A percentile compares a stretch with the other conserved stretches of the same genome.
phyloP scores from a whole-genome alignment of 176 grass and related monocot species.

The Raddia distichophylla region DNA sequence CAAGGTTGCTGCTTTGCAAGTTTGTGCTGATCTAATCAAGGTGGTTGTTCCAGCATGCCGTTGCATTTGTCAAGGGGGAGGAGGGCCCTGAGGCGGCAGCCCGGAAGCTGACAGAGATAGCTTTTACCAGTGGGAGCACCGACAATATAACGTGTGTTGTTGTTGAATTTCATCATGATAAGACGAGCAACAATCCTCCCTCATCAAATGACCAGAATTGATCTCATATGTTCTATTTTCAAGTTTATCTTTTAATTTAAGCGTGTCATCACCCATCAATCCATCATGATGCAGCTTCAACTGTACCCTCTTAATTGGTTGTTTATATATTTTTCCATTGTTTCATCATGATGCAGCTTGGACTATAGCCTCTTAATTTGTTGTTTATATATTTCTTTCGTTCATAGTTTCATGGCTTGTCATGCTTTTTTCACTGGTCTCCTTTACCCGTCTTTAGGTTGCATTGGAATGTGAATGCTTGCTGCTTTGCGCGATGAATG shows the following conservation, averaged over 20 bases:
- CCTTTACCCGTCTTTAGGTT: not conserved
- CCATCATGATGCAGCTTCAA: conserved; percentile 18
- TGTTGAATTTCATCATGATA: conserved; percentile 69
- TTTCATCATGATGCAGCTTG: conserved; percentile 17
- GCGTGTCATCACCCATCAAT: conserved; percentile 29
- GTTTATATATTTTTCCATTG: conserved; percentile 27
- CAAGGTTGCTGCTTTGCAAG: conserved; percentile 6
- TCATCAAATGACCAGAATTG: conserved; percentile 52
- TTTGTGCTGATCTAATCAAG: conserved; percentile 26
- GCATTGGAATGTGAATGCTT: not conserved
- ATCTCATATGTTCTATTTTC: conserved; percentile 17
- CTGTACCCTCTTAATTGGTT: conserved; percentile 35
- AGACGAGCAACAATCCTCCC: conserved; percentile 41
- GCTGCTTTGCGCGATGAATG: not conserved
- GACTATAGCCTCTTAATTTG: conserved; percentile 32
- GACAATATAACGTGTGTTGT: conserved; percentile 92
- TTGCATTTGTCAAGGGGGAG: conserved; percentile 65
- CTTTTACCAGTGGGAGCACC: conserved; percentile 60
- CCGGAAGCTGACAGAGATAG: conserved; percentile 70
- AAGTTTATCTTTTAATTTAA: conserved; percentile 39
- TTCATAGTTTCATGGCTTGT: not conserved
- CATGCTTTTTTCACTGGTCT: not conserved
- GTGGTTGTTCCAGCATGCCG: conserved; percentile 58
- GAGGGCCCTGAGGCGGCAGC: conserved; percentile 71
- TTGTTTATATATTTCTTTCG: conserved; percentile 37